Evolutionary conservation across 352 stramenopile species (phyloP).

Genomic region (Pythium apleroticum): DNA sequence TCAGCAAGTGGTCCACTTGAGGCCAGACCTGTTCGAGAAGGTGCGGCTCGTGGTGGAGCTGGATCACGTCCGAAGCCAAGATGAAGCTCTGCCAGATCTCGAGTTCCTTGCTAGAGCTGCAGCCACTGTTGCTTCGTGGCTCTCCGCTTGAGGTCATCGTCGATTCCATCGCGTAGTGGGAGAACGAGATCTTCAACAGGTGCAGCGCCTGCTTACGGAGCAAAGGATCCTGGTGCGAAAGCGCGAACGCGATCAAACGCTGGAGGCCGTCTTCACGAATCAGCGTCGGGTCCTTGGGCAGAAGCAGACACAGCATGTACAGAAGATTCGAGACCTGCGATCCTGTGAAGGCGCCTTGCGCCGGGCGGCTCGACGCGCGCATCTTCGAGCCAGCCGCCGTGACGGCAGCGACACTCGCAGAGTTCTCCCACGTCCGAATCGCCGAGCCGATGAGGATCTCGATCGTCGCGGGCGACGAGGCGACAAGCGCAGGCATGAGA

Average conservation of each 20-base stretch:
- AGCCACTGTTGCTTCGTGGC: background rate
- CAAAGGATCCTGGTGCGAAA: slow-evolving; percentile 52
- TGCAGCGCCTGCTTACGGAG: slow-evolving; percentile 72
- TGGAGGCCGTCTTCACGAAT: slow-evolving; percentile 44
- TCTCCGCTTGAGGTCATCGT: slow-evolving; percentile 12
- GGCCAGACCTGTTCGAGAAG: slow-evolving; percentile 84
- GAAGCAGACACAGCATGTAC: slow-evolving; percentile 59
- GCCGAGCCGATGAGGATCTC: slow-evolving; percentile 18
- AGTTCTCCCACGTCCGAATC: slow-evolving; percentile 22
- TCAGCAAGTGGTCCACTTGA: slow-evolving; percentile 57
- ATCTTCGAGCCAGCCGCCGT: slow-evolving; percentile 6
- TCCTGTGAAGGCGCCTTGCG: slow-evolving; percentile 16
- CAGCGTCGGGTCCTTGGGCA: slow-evolving; percentile 45
- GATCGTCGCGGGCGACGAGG: slow-evolving; percentile 8
- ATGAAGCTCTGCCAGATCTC: slow-evolving; percentile 71
- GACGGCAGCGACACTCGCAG: slow-evolving; percentile 13
- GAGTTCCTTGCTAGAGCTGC: slow-evolving; percentile 12
- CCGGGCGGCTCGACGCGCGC: slow-evolving; percentile 13
- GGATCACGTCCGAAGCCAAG: slow-evolving; percentile 74
- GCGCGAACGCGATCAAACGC: slow-evolving; percentile 46
- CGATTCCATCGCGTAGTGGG: slow-evolving; percentile 36
- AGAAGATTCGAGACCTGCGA: slow-evolving; percentile 47
- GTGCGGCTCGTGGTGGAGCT: slow-evolving; percentile 83
- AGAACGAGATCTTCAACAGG: slow-evolving; percentile 66
- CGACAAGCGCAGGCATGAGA: slow-evolving; percentile 46